Conservation (phyloP, 257 asterid species). For the Cynanchum wilfordii region DNA sequence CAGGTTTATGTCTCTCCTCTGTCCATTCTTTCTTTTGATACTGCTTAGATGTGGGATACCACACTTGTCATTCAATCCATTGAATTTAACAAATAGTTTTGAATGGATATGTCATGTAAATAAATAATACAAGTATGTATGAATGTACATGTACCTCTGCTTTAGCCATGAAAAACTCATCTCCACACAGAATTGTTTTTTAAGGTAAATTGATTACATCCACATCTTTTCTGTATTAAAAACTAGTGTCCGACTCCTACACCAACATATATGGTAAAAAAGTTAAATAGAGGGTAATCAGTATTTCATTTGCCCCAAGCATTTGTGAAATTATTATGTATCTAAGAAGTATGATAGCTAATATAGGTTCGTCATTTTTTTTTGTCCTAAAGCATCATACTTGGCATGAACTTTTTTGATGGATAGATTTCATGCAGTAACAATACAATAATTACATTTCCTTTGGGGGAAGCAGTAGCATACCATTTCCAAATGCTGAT, state of each 20-base stretch:
- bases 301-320: not conserved
- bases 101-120: not conserved
- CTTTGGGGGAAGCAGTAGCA: not conserved
- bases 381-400: not conserved
- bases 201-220: not conserved
- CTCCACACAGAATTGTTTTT: not conserved
- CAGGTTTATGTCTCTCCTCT: constrained; percentile 7
- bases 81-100: not conserved
- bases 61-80: not conserved
- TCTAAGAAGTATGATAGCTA: not conserved
- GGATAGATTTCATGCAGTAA: not conserved
- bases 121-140: no score
- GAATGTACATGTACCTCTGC: not conserved
- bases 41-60: not conserved
- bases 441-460: not conserved
- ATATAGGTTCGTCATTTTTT: not conserved
- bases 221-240: not conserved
- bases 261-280: not conserved
- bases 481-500: not conserved
- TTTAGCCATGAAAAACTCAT: not conserved
- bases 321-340: not conserved
- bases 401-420: not conserved
- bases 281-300: not conserved
- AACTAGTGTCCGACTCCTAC: not conserved
- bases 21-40: not conserved